These are phyloP conservation scores for Apiospora sp. DNA, from an alignment of 2,329 filamentous ascomycete genomes.

Conservation along the genomic window DNA sequence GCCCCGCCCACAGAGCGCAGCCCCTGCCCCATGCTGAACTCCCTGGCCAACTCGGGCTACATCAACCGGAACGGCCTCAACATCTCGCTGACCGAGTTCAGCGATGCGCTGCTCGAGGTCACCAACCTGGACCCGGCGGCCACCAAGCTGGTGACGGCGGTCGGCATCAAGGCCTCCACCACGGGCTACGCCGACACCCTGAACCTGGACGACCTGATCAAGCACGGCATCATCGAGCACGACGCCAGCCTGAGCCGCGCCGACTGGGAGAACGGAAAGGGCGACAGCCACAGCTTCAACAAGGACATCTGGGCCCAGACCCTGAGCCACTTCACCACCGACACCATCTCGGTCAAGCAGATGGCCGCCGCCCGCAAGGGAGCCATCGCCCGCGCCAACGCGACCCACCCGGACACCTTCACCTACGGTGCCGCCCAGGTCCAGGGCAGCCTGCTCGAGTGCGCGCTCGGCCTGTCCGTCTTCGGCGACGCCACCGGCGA, in stretches of 20 bases:
- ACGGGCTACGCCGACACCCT: conserved; percentile 53
- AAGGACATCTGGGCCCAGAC: conserved; percentile 22
- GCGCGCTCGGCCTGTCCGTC: conserved; percentile 34
- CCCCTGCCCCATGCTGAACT: conserved; percentile 61
- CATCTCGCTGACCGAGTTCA: conserved; percentile 47
- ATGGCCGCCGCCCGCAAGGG: background rate
- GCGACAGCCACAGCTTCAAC: conserved; percentile 22
- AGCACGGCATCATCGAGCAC: conserved; percentile 27
- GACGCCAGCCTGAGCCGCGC: conserved; percentile 27
- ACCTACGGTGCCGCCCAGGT: background rate
- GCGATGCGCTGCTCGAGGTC: conserved; percentile 48
- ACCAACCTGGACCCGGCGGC: conserved; percentile 54
- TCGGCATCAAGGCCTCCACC: conserved; percentile 52
- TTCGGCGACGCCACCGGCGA: conserved; percentile 34
- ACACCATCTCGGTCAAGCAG: conserved; percentile 7
- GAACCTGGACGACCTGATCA: conserved; percentile 38
- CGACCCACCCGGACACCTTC: conserved; percentile 15
- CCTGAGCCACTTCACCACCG: background rate
- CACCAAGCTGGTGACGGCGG: conserved; percentile 50
- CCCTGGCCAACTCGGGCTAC: conserved; percentile 59
- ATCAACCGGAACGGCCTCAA: conserved; percentile 55
- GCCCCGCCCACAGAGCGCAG: conserved; percentile 30
- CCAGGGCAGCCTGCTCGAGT: conserved; percentile 33
- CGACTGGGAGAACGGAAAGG: conserved; percentile 5
- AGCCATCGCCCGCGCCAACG: conserved; percentile 6